Evolutionary conservation across 2,329 filamentous ascomycete genomes (phyloP).

Genomic region (Diaporthe vaccinii): DNA sequence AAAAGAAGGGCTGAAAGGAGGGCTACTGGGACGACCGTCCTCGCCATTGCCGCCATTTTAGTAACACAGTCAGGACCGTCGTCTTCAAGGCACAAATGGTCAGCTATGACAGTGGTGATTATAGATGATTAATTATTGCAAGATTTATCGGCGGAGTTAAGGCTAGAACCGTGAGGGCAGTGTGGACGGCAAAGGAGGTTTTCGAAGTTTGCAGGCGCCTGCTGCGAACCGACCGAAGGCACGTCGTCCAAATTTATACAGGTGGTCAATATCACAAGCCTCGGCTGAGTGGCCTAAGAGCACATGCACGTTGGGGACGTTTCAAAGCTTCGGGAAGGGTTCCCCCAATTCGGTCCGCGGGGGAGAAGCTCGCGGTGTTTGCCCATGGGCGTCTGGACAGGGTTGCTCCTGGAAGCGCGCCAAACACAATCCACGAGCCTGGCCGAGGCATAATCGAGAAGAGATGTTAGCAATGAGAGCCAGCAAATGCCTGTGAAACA

Average conservation of each 20-base stretch:
- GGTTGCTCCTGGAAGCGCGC: constrained; percentile 10
- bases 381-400: background rate
- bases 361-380: background rate
- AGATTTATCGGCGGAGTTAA: background rate
- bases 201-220: background rate
- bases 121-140: background rate
- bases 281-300: constrained; percentile 15
- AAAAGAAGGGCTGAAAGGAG: constrained; percentile 36
- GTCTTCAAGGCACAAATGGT: background rate
- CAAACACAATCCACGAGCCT: background rate
- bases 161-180: background rate
- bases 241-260: background rate
- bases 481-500: background rate
- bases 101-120: background rate
- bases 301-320: constrained; percentile 20
- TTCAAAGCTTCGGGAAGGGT: background rate
- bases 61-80: background rate
- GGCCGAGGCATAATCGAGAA: constrained; percentile 28
- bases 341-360: background rate
- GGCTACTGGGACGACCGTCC: constrained; percentile 2
- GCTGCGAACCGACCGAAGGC: background rate
- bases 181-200: background rate
- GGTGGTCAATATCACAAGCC: constrained; percentile 11
- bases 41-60: constrained; percentile 10
- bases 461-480: background rate